Evolutionary conservation across 75 land plant genomes (phyloP), one percentile per base, ranked within the genome.

Genomic region (Selaginella tamariscina): DNA sequence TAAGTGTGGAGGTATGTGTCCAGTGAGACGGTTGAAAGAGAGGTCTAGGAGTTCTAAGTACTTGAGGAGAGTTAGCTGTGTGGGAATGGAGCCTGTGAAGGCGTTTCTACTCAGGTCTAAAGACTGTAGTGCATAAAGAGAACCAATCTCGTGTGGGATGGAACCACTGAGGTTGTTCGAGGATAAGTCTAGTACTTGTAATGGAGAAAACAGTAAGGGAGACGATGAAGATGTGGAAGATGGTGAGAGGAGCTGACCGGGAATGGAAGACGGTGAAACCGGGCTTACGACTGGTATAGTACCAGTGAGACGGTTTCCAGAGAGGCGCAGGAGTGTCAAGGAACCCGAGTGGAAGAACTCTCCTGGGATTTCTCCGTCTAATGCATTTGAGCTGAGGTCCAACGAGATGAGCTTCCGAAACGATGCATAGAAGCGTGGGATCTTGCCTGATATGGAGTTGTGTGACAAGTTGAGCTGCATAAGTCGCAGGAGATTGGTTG

Each of bases 181-280:
- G 30, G 99, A 90, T 33, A 95, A 69, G 77, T 91, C 92, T 55
- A 95, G 71, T 24, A 82, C 63, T 24, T 64, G 74, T n/a, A 94
- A 83, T 27, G 32, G 77, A 2, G 78, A 33, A 21, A 59, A 26
- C 21, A 39, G 15, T 5, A 39, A 5, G 5, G 49, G 49, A 15
- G 49, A 15, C 5, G 49, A 5, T 5, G 49, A 39, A 39, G 49
- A 39, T 5, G 15, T 39, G 49, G 49, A 39, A 15, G 49, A 5
- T 5, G 49, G 49, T 15, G 49, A 39, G 11, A 39, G 15, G 49
- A 39, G 49, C 49, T 39, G 11, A 39, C 49, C 49, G 49, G 49
- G 49, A 15, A 39, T 39, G 49, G 49, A 5, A 15, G 49, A 39
- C 5, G 49, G 15, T 5, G 49, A 39, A 39, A 39, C 11, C 11